Base-by-base conservation (phyloP, 495 filamentous ascomycete species). In the Penicillium taxi region DNA sequence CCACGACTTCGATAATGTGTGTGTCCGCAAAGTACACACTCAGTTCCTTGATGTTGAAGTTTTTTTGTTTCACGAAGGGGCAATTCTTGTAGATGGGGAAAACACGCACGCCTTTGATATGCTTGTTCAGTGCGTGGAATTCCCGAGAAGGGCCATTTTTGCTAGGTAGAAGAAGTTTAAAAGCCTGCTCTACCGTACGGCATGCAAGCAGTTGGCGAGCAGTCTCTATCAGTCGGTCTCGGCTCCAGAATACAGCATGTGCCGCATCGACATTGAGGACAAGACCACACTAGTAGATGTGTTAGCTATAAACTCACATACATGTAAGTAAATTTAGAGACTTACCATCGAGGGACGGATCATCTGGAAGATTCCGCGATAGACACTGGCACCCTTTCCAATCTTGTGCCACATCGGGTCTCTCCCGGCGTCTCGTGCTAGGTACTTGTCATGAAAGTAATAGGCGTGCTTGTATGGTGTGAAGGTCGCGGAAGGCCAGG, bases 321-420 rank as follows among this genome's bases (percentile, higher is more conserved):
- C 14, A 6, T 18, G 6, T 1, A 14, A 19, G 20, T 17, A 22
- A 30, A 38, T 9, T 6, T 23, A 14, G 14, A 14, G 9, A 42
- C 66, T 67, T 67, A 75, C 74, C 44, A 74, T 56, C 30, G 73
- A 80, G 6, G 84, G 66, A 28, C 84, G 75, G 36, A 94, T 78
- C 8, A 86, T 82, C 23, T 84, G 72, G 42, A 91, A 96, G 18
- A 87, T 78, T 27, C 87, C 88, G 48, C 88, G 90, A 66, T 85
- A 78, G 9, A 82, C 84, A 41, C 86, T 75, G 13, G 90, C 70
- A 27, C 80, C 80, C 2, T 3, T 62, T 62, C 15, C 38, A 34
- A 16, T 25, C 14, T 9, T 44, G 39, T 15, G 38, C 11, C 15
- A 38, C 15, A 42, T 27, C 5, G 45, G 44, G 6, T 48, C 32